Evolutionary conservation across 768 basidiomycete species (phyloP), one percentile per base, ranked within the genome.

Genomic region (Xanthoconium stramineum): DNA sequence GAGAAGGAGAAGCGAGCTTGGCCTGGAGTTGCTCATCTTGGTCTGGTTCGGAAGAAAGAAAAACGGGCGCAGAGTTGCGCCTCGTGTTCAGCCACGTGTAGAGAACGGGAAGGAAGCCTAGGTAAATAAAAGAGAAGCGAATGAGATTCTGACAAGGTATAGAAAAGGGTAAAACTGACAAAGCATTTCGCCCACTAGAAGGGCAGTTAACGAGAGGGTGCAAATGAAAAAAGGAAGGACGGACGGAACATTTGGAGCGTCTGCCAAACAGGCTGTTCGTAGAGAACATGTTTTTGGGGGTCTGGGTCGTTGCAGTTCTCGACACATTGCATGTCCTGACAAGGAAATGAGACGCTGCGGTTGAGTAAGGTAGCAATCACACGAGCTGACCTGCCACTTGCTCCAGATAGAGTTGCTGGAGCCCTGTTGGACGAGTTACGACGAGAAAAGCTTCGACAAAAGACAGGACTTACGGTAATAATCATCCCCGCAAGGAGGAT

Each of bases 291-390:
- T 36, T 76, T 75, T 4, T 65, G 58, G 3, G 85, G 81, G 71
- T 91, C 76, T 37, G 81, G 81, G 60, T 86, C 80, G 46, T 71
- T 69, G 70, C 96, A 98, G 72, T 95, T 90, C 79, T 93, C 93
- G 43, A 98, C 95, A 68, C 96, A 98, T 85, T 97, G 93, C 91
- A 97, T 96, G 71, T 98, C 96, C 86, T 89, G 58, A 13, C 49
- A 47, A 36, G 19, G 40, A 30, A 56, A 57, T 64, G 51, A 49
- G 38, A 43, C 7, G 9, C 6, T 43, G 49, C 14, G 15, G 13
- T 4, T 29, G 33, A n/a, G 10, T 28, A 30, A 8, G 12, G 28
- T 9, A 24, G 9, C 12, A 11, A 19, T 15, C 2, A 29, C 30
- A 11, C 40, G 28, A 40, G 66, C 78, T 64, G 58, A 75, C 88